phyloP scores from a whole-genome alignment of 345 rosid genomes.

The Brassica incana region DNA sequence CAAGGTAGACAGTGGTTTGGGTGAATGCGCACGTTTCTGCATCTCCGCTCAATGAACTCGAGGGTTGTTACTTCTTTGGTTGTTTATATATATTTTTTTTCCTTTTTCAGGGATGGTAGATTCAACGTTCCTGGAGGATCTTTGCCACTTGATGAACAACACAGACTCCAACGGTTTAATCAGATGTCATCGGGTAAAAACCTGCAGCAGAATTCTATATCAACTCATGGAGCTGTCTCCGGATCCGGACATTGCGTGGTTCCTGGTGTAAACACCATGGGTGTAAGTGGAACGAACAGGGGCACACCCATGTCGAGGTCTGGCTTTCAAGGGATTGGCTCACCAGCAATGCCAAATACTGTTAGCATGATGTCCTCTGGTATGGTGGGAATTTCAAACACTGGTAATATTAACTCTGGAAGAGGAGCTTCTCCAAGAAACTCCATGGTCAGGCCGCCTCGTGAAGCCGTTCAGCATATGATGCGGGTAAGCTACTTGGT shows the following conservation, averaged over 20 bases:
- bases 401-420: slow-evolving; percentile 67
- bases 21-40: slow-evolving; percentile 19
- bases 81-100: slow-evolving; percentile 26
- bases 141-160: slow-evolving; percentile 82
- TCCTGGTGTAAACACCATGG: slow-evolving; percentile 73
- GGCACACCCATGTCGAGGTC: slow-evolving; percentile 73
- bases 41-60: not conserved
- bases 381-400: slow-evolving; percentile 67
- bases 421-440: slow-evolving; percentile 70
- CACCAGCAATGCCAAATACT: slow-evolving; percentile 68
- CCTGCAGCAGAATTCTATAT: slow-evolving; percentile 67
- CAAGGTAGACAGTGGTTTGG: slow-evolving; percentile 33
- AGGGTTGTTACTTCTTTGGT: slow-evolving; percentile 15
- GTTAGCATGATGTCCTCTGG: slow-evolving; percentile 67
- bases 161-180: slow-evolving; percentile 66
- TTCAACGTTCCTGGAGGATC: slow-evolving; percentile 67
- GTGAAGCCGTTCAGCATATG: slow-evolving; percentile 71
- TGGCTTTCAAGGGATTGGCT: slow-evolving; percentile 72
- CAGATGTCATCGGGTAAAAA: slow-evolving; percentile 70
- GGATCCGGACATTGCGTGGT: slow-evolving; percentile 64
- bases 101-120: slow-evolving; percentile 65
- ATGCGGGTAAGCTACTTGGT: slow-evolving; percentile 59
- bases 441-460: slow-evolving; percentile 76
- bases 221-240: slow-evolving; percentile 64
- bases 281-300: slow-evolving; percentile 67